phyloP scores from a whole-genome alignment of 2,329 filamentous ascomycete genomes.

The Blastomyces parvus region DNA sequence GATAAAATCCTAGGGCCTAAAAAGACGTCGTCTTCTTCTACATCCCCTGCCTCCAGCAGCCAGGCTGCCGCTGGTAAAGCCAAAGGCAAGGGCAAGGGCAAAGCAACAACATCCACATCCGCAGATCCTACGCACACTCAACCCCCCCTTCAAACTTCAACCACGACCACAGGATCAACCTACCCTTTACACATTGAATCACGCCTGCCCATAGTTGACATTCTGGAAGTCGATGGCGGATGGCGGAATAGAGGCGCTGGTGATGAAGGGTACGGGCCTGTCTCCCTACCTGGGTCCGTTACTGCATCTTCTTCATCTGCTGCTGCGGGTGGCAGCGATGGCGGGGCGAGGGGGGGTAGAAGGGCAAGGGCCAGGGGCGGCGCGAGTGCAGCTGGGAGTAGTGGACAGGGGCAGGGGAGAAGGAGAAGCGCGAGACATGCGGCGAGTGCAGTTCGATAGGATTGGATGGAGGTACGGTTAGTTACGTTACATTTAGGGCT shows the following conservation, averaged over 20 bases:
- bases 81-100: slow-evolving; percentile 1
- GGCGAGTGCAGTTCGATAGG: neutral
- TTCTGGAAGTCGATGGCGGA: slow-evolving; percentile 15
- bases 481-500: neutral
- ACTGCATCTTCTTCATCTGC: neutral
- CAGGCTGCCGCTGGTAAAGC: neutral
- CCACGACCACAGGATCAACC: neutral
- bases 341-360: neutral
- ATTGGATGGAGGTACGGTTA: neutral
- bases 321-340: neutral
- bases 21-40: neutral
- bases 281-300: neutral
- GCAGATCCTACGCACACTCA: neutral
- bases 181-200: neutral
- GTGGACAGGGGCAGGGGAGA: slow-evolving; percentile 1
- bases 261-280: neutral
- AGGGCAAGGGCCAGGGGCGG: neutral
- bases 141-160: neutral
- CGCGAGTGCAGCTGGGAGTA: neutral
- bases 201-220: slow-evolving; percentile 12
- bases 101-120: neutral
- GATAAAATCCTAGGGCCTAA: slow-evolving; percentile 2
- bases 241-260: slow-evolving; percentile 9
- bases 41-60: neutral
- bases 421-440: slow-evolving; percentile 4